Conservation (phyloP, 2,329 filamentous ascomycete species). For the Fulvia fulva region DNA sequence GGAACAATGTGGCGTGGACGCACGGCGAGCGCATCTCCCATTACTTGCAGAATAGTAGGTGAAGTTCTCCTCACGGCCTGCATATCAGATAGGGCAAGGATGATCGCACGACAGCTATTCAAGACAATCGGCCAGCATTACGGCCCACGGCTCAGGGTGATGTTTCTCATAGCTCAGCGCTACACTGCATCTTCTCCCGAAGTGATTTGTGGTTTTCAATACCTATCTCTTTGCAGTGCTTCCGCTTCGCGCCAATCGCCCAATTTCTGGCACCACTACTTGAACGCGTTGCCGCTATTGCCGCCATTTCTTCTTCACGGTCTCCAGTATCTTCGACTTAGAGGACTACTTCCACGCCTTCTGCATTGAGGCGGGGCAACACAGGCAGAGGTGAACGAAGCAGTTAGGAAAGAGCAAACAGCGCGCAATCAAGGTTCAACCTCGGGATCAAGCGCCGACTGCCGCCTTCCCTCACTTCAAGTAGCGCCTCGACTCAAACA, state of each 20-base stretch:
- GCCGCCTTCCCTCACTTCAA: background rate
- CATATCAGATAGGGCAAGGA: slow-evolving; percentile 5
- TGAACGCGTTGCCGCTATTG: too few relatives aligned
- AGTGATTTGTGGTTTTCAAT: too few relatives aligned
- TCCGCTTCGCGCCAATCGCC: too few relatives aligned
- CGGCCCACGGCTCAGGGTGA: background rate
- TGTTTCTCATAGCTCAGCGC: background rate
- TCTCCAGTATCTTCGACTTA: too few relatives aligned
- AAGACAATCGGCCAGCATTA: background rate
- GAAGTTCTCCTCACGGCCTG: background rate
- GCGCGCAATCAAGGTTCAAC: background rate
- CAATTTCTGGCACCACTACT: too few relatives aligned
- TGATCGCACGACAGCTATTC: background rate
- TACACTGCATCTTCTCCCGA: background rate
- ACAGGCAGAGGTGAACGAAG: background rate
- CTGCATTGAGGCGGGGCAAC: too few relatives aligned
- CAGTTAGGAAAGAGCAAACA: background rate
- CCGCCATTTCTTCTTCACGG: too few relatives aligned
- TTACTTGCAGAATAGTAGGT: background rate
- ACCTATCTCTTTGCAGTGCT: too few relatives aligned
- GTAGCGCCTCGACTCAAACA: background rate
- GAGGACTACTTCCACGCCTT: too few relatives aligned
- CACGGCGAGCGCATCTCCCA: background rate
- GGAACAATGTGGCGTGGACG: background rate
- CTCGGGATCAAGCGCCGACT: background rate